A percentile compares a stretch with the other conserved stretches of the same genome.
Evolutionary conservation across 805 yeast genomes (phyloP).

Genomic region (Candida awuae): DNA sequence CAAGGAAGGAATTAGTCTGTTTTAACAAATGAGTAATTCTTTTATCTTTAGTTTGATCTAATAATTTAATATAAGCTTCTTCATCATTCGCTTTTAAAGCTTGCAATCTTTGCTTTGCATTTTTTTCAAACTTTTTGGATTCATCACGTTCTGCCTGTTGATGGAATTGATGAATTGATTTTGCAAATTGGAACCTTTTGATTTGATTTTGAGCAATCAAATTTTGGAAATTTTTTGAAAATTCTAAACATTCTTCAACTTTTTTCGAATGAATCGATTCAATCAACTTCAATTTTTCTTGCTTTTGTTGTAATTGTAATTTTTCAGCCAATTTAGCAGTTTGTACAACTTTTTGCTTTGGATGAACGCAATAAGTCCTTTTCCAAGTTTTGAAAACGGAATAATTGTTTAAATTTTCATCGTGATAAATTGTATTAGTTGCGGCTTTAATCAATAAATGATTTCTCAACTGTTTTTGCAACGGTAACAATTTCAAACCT

Average conservation of each 20-base stretch:
- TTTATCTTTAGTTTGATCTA: slow-evolving; percentile 82
- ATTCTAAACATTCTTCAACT: slow-evolving; percentile 32
- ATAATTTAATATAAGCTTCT: slow-evolving; percentile 74
- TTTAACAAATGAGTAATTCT: slow-evolving; percentile 76
- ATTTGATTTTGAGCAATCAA: slow-evolving; percentile 27
- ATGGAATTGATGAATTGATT: slow-evolving; percentile 41
- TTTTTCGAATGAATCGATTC: slow-evolving; percentile 44
- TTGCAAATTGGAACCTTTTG: slow-evolving; percentile 26
- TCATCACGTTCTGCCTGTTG: slow-evolving; percentile 63
- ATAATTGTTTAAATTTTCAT: slow-evolving; percentile 42
- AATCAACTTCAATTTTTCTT: slow-evolving; percentile 48
- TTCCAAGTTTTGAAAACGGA: slow-evolving; percentile 59
- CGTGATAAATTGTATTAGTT: slow-evolving; percentile 41
- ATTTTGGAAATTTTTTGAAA: slow-evolving; percentile 24
- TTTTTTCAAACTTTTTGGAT: slow-evolving; percentile 63
- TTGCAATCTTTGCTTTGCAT: slow-evolving; percentile 82
- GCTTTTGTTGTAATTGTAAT: slow-evolving; percentile 60
- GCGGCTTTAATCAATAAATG: slow-evolving; percentile 36
- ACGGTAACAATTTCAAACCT: slow-evolving; percentile 52
- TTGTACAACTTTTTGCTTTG: slow-evolving; percentile 62
- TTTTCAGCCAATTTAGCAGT: slow-evolving; percentile 72
- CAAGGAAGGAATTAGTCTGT: slow-evolving; percentile 73
- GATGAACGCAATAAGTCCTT: slow-evolving; percentile 59
- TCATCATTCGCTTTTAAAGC: slow-evolving; percentile 84
- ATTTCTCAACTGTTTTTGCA: slow-evolving; percentile 65